A percentile compares a stretch with the other conserved stretches of the same genome.
These are phyloP conservation scores for Phytophthora palmivora DNA, from an alignment of 352 stramenopile genomes.

Conservation along the genomic window DNA sequence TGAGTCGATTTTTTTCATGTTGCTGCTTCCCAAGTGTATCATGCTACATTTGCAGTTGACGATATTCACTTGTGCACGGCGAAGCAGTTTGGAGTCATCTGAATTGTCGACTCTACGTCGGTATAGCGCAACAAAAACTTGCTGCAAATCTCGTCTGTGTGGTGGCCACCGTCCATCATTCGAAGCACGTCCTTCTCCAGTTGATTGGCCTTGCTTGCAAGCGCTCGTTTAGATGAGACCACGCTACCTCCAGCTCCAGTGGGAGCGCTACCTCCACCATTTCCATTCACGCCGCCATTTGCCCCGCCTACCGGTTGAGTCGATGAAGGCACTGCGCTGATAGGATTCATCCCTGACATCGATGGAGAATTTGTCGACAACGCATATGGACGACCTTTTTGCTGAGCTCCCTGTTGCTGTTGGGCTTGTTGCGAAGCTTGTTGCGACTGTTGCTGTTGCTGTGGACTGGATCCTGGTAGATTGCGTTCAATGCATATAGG, in stretches of 20 bases:
- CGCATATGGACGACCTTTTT: conserved; percentile 33
- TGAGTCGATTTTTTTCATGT: conserved; percentile 32
- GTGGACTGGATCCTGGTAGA: conserved; percentile 30
- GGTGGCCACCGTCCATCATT: conserved; percentile 85
- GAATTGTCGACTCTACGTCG: conserved; percentile 69
- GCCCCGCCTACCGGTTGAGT: conserved; percentile 24
- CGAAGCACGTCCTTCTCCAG: conserved; percentile 76
- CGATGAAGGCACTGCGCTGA: conserved; percentile 20
- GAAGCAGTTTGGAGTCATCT: conserved; percentile 74
- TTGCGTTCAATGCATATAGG: conserved; percentile 71
- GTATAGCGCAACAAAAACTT: conserved; percentile 73
- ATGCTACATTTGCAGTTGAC: background rate
- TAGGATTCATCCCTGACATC: conserved; percentile 42
- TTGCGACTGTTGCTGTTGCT: conserved; percentile 38
- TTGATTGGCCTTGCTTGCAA: conserved; percentile 55
- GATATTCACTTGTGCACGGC: conserved; percentile 73
- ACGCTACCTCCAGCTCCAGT: conserved; percentile 42
- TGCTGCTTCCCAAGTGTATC: conserved; percentile 4
- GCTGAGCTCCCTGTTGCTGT: conserved; percentile 42
- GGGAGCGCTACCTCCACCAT: conserved; percentile 9
- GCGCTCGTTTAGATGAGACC: conserved; percentile 40
- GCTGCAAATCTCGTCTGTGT: conserved; percentile 89
- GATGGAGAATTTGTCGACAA: conserved; percentile 46
- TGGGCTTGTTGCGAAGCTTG: conserved; percentile 33
- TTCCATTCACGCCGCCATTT: conserved; percentile 25